Base-by-base conservation (phyloP, 2,329 filamentous ascomycete genomes). In the Pseudogymnoascus sp. region DNA sequence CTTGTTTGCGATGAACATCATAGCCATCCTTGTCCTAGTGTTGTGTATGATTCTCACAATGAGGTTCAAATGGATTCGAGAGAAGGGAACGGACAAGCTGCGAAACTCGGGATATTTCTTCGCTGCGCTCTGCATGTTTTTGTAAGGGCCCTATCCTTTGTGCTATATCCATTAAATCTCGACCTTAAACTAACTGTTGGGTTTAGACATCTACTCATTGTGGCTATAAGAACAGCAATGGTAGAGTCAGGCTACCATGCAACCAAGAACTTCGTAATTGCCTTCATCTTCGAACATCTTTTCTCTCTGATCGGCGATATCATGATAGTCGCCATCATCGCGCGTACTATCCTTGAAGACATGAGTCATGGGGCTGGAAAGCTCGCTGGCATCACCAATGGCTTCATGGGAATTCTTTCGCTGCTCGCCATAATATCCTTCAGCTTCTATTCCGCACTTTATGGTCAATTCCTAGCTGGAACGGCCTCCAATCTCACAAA, bases 381-480 rank as follows among this genome's bases (percentile, higher is more conserved):
- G 26, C 47, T 57, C 7, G 47, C 47, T 57, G 1, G 17, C 13
- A 7, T 57, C 26, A 19, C 47, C 26, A 33, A 31, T 19, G n/a
- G 1, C 9, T 19, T 57, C 33, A 17, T 57, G 19, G 47, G 47
- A 31, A 5, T 19, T 19, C 15, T 57, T 17, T 33, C 9, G 47
- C 5, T 82, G 10, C 15, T 33, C 10, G 47, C 15, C 10, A 7
- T 57, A 10, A 3, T 57, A 33, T 5, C 47, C 10, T 57, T 57
- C n/a, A 57, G 47, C 47, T 31, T 57, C 47, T 57, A 57, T 57
- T 9, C 47, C n/a, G 26, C 47, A 33, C 7, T 31, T 33, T 31
- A 19, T 13, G 47, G 47, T 2, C 47, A 57, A 19, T 7, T 17
- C 47, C 7, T 57, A 1, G n/a, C 47, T 23, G 47, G 28, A n/a